These are phyloP conservation scores for Cryomyces minteri DNA, from an alignment of 495 filamentous ascomycete species.

Conservation along the genomic window DNA sequence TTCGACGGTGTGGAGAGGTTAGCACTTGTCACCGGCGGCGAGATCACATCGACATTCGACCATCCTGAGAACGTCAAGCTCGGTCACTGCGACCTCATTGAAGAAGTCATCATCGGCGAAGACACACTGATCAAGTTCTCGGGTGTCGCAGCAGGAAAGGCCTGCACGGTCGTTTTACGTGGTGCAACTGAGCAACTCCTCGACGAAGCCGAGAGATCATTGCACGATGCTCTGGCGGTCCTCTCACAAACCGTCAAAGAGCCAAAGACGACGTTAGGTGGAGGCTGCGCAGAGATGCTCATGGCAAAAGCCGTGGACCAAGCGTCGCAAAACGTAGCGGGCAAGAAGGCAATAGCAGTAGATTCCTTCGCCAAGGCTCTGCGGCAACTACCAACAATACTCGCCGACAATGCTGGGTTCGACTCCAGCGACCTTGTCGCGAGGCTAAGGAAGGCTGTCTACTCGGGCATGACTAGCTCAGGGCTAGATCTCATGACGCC, in stretches of 20 bases:
- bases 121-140: slow-evolving; percentile 96
- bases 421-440: slow-evolving; percentile 90
- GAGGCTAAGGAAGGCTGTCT: slow-evolving; percentile 78
- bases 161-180: slow-evolving; percentile 91
- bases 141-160: slow-evolving; percentile 81
- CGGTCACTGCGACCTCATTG: slow-evolving; percentile 85
- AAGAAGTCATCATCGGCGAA: slow-evolving; percentile 95
- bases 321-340: slow-evolving; percentile 81
- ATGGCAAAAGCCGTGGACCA: slow-evolving; percentile 97
- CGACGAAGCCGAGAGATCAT: slow-evolving; percentile 87
- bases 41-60: slow-evolving; percentile 95
- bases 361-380: slow-evolving; percentile 77
- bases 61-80: slow-evolving; percentile 95
- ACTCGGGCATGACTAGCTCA: slow-evolving; percentile 80
- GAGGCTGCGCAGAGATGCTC: slow-evolving; percentile 93
- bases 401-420: slow-evolving; percentile 92
- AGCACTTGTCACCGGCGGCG: slow-evolving; percentile 86
- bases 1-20: slow-evolving; percentile 95
- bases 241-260: slow-evolving; percentile 94
- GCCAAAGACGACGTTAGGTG: slow-evolving; percentile 82
- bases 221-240: slow-evolving; percentile 92
- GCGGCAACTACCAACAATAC: slow-evolving; percentile 84
- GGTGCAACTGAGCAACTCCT: slow-evolving; percentile 93
- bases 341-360: slow-evolving; percentile 91
- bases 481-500: slow-evolving; percentile 79